phyloP scores from a whole-genome alignment of 306 rosid genomes.

The Prunus fruticosa region DNA sequence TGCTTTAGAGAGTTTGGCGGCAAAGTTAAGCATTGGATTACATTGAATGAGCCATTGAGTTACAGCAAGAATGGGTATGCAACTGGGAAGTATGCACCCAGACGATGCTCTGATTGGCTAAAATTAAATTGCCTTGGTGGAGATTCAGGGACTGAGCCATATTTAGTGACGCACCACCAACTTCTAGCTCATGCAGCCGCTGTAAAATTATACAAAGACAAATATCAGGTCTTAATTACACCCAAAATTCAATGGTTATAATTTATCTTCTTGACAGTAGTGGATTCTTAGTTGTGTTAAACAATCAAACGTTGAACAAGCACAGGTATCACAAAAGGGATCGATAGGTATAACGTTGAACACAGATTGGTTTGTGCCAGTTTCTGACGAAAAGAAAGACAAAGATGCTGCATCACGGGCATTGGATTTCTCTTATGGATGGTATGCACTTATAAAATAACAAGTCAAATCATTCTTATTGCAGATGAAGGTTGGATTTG shows the following conservation, averaged over 20 bases:
- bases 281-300: too few relatives aligned
- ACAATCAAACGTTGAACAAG: not conserved
- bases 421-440: not conserved
- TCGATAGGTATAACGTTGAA: not conserved
- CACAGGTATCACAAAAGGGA: not conserved
- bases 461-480: not conserved
- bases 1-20: not conserved
- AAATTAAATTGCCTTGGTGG: not conserved
- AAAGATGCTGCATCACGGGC: not conserved
- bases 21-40: not conserved
- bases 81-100: not conserved
- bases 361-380: slow-evolving; percentile 2
- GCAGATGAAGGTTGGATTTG: not conserved
- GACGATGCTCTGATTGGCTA: not conserved
- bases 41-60: not conserved
- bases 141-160: not conserved
- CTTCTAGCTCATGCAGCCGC: not conserved
- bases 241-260: not conserved
- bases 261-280: too few relatives aligned
- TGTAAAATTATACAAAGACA: not conserved
- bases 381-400: not conserved
- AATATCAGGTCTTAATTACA: not conserved
- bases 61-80: not conserved
- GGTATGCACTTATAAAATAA: not conserved
- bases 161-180: not conserved